Evolutionary conservation across 306 rosid species (phyloP).

Genomic region (Vigna trinervia): DNA sequence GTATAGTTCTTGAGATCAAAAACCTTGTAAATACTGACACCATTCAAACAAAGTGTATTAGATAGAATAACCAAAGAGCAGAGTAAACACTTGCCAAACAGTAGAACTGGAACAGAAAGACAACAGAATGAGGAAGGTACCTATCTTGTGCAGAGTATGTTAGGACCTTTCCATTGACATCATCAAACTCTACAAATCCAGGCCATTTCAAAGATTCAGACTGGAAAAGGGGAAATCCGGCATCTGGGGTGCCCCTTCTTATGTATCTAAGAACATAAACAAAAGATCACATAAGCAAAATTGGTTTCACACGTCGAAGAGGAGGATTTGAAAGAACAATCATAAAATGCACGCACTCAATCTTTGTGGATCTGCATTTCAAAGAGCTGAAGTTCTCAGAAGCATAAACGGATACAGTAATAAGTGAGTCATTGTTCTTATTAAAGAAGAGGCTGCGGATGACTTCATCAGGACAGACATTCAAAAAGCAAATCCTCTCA

Average conservation of each 20-base stretch:
- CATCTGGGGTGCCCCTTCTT: slow-evolving; percentile 83
- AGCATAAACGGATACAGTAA: slow-evolving; percentile 93
- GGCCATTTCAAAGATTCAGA: slow-evolving; percentile 95
- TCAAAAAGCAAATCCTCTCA: slow-evolving; percentile 87
- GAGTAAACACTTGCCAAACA: not conserved
- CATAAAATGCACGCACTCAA: slow-evolving; percentile 64
- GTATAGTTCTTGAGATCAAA: slow-evolving; percentile 91
- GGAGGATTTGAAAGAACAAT: slow-evolving; percentile 37
- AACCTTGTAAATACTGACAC: slow-evolving; percentile 87
- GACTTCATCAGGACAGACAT: slow-evolving; percentile 88
- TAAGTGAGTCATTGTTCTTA: slow-evolving; percentile 91
- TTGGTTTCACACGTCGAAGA: not conserved
- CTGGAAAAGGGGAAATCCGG: slow-evolving; percentile 91
- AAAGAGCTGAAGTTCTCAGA: slow-evolving; percentile 92
- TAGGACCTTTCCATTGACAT: slow-evolving; percentile 92
- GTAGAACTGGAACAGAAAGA: slow-evolving; percentile 26
- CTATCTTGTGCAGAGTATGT: slow-evolving; percentile 93
- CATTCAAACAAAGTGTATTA: slow-evolving; percentile 34
- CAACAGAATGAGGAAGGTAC: slow-evolving; percentile 41
- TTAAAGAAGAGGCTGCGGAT: slow-evolving; percentile 91
- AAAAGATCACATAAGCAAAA: slow-evolving; percentile 21
- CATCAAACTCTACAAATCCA: slow-evolving; percentile 96
- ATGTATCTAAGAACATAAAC: slow-evolving; percentile 67
- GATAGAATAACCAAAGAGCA: slow-evolving; percentile 33
- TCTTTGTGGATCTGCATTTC: slow-evolving; percentile 93